Evolutionary conservation across 257 asterid genomes (phyloP).

Genomic region (Solanum habrochaites): DNA sequence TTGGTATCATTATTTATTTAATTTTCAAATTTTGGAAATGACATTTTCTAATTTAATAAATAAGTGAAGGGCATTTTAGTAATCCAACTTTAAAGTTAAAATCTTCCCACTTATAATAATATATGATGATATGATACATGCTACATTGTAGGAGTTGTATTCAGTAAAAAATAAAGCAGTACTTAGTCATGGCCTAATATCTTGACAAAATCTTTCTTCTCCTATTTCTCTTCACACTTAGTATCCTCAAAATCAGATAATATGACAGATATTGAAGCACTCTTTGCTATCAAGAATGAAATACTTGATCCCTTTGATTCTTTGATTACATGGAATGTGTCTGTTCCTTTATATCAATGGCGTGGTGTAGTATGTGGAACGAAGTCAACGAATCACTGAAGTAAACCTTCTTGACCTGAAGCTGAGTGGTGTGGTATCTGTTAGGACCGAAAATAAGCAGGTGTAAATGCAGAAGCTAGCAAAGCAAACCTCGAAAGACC

Average conservation of each 20-base stretch:
- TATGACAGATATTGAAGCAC: background rate
- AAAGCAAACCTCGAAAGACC: too few relatives aligned
- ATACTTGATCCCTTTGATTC: background rate
- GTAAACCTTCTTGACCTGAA: background rate
- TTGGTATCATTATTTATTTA: too few relatives aligned
- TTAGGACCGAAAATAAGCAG: too few relatives aligned
- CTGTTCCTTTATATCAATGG: background rate
- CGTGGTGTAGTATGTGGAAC: background rate
- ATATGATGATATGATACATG: too few relatives aligned
- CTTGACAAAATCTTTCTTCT: background rate
- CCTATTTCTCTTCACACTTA: background rate
- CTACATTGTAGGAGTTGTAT: background rate
- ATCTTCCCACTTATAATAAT: too few relatives aligned
- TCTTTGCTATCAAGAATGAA: background rate
- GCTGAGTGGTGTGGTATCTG: background rate
- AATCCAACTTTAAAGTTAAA: too few relatives aligned
- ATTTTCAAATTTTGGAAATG: too few relatives aligned
- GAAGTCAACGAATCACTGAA: background rate
- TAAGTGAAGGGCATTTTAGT: too few relatives aligned
- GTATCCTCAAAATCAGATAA: background rate
- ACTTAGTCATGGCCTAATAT: background rate
- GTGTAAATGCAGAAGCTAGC: too few relatives aligned
- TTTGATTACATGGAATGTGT: background rate
- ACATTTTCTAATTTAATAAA: too few relatives aligned
- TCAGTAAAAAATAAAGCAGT: background rate